Evolutionary conservation across 441 rosid genomes (phyloP).

Genomic region (Gossypium trilobum): DNA sequence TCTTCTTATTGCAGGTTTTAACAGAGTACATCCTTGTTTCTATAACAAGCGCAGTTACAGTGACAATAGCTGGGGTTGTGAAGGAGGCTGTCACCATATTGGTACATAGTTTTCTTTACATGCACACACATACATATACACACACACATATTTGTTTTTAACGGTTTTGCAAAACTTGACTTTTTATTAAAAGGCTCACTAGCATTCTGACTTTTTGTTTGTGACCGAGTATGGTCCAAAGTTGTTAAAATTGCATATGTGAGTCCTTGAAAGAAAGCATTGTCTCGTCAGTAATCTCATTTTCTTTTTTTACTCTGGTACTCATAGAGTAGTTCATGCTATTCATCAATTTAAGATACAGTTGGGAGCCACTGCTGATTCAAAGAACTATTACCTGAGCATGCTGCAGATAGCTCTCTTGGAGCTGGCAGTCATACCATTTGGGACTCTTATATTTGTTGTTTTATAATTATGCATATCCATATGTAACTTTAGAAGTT

Average conservation of each 20-base stretch:
- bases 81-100: constrained; percentile 95
- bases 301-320: not conserved
- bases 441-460: not conserved
- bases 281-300: not conserved
- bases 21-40: constrained; percentile 86
- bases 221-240: not conserved
- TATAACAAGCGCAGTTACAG: constrained; percentile 94
- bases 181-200: not conserved
- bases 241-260: not conserved
- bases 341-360: not conserved
- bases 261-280: not conserved
- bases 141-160: not conserved
- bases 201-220: not conserved
- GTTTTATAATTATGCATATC: not conserved
- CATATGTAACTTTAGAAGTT: not conserved
- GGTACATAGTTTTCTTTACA: constrained; percentile 35
- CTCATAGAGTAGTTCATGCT: not conserved
- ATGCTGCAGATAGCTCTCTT: not conserved
- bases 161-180: constrained; percentile 5
- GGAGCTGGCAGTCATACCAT: not conserved
- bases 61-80: constrained; percentile 91
- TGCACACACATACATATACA: not conserved
- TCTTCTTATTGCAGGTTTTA: constrained; percentile 55
- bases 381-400: not conserved
- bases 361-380: not conserved